These are phyloP conservation scores for Euphorbia peplus DNA, from an alignment of 345 rosid genomes.

Conservation along the genomic window DNA sequence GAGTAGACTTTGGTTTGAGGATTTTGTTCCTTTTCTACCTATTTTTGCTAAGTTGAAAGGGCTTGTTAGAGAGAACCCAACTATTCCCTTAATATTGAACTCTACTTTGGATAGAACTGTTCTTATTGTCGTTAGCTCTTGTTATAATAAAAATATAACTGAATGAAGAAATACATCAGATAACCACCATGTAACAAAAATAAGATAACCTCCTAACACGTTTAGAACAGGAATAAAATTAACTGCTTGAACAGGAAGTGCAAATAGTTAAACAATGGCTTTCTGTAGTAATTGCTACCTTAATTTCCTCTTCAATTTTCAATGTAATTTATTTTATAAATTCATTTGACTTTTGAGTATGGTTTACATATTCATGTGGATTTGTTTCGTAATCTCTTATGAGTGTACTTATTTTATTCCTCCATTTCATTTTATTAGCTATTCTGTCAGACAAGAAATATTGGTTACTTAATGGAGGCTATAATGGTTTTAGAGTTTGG, in stretches of 20 bases:
- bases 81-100: not conserved
- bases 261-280: not conserved
- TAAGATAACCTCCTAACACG: not conserved
- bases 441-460: conserved; percentile 67
- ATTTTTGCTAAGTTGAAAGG: not conserved
- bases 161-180: not conserved
- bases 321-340: not conserved
- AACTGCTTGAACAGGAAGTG: not conserved
- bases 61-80: not conserved
- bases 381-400: not conserved
- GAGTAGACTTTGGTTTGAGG: not conserved
- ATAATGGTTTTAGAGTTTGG: conserved; percentile 94
- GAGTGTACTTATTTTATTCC: not conserved
- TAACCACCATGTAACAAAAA: not conserved
- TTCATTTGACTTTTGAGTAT: not conserved
- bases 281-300: not conserved
- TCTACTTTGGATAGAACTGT: not conserved
- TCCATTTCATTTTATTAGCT: conserved; percentile 40
- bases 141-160: too few relatives aligned
- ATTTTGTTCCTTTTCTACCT: not conserved
- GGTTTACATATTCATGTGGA: not conserved
- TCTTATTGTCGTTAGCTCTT: not conserved
- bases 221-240: not conserved
- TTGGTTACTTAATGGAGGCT: conserved; percentile 82
- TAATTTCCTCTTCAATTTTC: not conserved